Base-by-base conservation (phyloP, 441 rosid genomes). In the Euphorbia schlechtendalii region DNA sequence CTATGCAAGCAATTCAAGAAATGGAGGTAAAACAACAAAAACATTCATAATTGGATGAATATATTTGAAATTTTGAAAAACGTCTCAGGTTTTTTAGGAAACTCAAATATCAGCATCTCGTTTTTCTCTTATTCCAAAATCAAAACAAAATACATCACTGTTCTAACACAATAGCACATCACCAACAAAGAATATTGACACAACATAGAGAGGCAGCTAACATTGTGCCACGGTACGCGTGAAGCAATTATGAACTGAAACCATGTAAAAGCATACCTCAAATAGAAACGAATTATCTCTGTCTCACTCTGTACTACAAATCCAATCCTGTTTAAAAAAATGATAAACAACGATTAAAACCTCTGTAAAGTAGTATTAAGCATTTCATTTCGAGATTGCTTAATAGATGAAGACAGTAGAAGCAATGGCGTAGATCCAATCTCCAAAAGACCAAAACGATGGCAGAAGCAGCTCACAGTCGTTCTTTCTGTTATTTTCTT, bases 401-500 rank as follows among this genome's bases (percentile, higher is more conserved):
- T 14, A 18, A 24, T 22, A 21, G 28, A n/a, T n/a, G n/a, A n/a
- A n/a, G n/a, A n/a, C n/a, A n/a, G n/a, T n/a, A n/a, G n/a, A 62
- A 41, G 27, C 28, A 51, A 63, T 32, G 66, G 3, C 56, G n/a
- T 27, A 40, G 20, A 46, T 0, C 17, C 15, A 17, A 2, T 46
- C 56, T 13, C 6, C 55, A 27, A 10, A 17, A n/a, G 2, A 8
- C 36, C 45, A 9, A 32, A 21, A 25, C 0, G 5, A 22, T 51
- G 64, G 70, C 49, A 70, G 77, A n/a, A n/a, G n/a, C n/a, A n/a
- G n/a, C n/a, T n/a, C n/a, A n/a, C 76, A 27, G 56, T 22, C 56
- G 56, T 52, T 52, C 14, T 8, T 52, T 52, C 56, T 24, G 56
- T 52, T 52, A 52, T 21, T 52, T 21, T 52, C 56, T 21, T 46